Evolutionary conservation across 768 basidiomycete species (phyloP).

Genomic region (Dictyophora rubrovolvata): DNA sequence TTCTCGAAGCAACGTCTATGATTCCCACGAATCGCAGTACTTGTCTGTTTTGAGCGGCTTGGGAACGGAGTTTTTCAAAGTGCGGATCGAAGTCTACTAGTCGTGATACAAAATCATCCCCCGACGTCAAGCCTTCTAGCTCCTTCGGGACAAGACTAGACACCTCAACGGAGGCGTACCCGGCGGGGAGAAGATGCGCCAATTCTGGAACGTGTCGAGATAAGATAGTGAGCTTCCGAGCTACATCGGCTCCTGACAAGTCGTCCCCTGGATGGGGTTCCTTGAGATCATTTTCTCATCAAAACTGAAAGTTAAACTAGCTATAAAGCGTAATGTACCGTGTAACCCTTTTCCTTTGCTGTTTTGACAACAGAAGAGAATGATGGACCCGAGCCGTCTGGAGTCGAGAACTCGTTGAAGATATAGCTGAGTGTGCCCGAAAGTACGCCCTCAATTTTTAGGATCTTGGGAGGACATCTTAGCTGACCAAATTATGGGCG

Average conservation of each 20-base stretch:
- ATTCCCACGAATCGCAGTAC: slow-evolving; percentile 93
- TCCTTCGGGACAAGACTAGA: slow-evolving; percentile 75
- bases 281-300: slow-evolving; percentile 29
- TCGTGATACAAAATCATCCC: slow-evolving; percentile 72
- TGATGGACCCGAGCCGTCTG: slow-evolving; percentile 50
- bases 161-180: slow-evolving; percentile 73
- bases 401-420: slow-evolving; percentile 89
- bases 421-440: slow-evolving; percentile 98
- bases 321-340: slow-evolving; percentile 39
- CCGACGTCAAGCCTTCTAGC: slow-evolving; percentile 55
- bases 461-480: slow-evolving; percentile 35
- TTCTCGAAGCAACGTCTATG: slow-evolving; percentile 63
- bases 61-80: slow-evolving; percentile 65
- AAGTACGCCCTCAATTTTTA: slow-evolving; percentile 95
- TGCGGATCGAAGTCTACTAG: slow-evolving; percentile 76
- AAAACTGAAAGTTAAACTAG: background rate
- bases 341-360: slow-evolving; percentile 91
- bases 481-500: background rate
- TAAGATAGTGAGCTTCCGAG: slow-evolving; percentile 93
- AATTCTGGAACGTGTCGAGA: slow-evolving; percentile 60
- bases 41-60: slow-evolving; percentile 68
- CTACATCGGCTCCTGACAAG: slow-evolving; percentile 93
- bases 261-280: slow-evolving; percentile 98
- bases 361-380: slow-evolving; percentile 86
- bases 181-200: slow-evolving; percentile 51